Evolutionary conservation across 345 rosid species (phyloP).

Genomic region (Carallia pectinifolia): DNA sequence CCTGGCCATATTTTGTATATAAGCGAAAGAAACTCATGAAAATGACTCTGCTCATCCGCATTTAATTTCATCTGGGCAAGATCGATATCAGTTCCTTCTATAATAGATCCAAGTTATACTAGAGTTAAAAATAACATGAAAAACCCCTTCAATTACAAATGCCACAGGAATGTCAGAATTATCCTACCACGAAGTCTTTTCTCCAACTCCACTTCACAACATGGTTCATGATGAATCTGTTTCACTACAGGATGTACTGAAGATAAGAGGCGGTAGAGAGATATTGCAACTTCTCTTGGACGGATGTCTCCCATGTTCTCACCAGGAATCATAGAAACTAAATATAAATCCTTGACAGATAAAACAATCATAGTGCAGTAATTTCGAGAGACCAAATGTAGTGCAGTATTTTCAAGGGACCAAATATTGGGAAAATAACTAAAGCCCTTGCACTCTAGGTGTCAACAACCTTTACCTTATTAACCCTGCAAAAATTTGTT

Average conservation of each 20-base stretch:
- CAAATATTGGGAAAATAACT: not conserved
- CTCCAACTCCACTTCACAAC: conserved; percentile 82
- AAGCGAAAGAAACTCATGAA: not conserved
- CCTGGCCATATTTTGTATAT: not conserved
- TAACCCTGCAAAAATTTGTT: conserved; percentile 37
- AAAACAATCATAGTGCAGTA: not conserved
- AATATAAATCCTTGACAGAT: conserved; percentile 13
- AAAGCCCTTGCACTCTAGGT: not conserved
- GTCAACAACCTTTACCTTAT: conserved; percentile 65
- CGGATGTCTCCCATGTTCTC: conserved; percentile 68
- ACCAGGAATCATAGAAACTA: conserved; percentile 45
- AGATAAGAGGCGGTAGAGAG: conserved; percentile 68
- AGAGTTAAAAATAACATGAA: conserved; percentile 10
- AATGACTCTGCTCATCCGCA: conserved; percentile 86
- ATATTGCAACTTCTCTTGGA: conserved; percentile 79
- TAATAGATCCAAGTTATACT: not conserved
- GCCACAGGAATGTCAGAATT: conserved; percentile 15
- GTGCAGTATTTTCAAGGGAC: not conserved
- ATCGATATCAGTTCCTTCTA: conserved; percentile 72
- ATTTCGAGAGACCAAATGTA: too few relatives aligned
- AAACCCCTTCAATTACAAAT: too few relatives aligned
- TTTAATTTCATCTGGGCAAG: conserved; percentile 74
- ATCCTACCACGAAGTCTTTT: conserved; percentile 71
- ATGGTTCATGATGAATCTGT: conserved; percentile 81
- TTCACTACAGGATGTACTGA: conserved; percentile 85